These are phyloP conservation scores for Russula virescens DNA, from an alignment of 768 basidiomycete genomes.

Conservation along the genomic window DNA sequence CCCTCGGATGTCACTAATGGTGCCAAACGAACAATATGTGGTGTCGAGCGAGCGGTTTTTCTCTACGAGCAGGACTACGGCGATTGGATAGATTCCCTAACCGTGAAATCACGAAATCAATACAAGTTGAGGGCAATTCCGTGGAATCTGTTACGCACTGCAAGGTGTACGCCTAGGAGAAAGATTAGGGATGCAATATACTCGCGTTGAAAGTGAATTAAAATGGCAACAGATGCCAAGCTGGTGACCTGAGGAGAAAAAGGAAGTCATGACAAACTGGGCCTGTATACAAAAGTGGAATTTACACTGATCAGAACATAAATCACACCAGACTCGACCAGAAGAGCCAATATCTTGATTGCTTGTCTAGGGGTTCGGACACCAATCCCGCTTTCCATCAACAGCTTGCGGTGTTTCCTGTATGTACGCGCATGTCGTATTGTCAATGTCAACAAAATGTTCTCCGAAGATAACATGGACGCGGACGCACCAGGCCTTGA, in stretches of 20 bases:
- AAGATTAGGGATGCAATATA: neutral
- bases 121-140: neutral
- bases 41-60: neutral
- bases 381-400: neutral
- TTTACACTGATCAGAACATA: conserved; percentile 8
- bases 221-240: neutral
- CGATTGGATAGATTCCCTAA: conserved; percentile 13
- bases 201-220: neutral
- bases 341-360: neutral
- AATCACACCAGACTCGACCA: conserved; percentile 10
- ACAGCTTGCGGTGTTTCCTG: neutral
- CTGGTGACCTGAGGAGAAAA: neutral
- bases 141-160: neutral
- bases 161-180: conserved; percentile 2
- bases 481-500: conserved; percentile 2
- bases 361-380: neutral
- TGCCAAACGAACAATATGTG: neutral
- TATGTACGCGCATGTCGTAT: neutral
- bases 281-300: neutral
- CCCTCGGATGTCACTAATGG: neutral
- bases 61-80: conserved; percentile 2
- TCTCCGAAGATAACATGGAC: neutral
- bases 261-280: too few species aligned
- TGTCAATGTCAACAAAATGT: neutral
- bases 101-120: neutral